Evolutionary conservation across 345 rosid genomes (phyloP), one percentile per base, ranked within the genome.

Genomic region (Pistacia integerrima): DNA sequence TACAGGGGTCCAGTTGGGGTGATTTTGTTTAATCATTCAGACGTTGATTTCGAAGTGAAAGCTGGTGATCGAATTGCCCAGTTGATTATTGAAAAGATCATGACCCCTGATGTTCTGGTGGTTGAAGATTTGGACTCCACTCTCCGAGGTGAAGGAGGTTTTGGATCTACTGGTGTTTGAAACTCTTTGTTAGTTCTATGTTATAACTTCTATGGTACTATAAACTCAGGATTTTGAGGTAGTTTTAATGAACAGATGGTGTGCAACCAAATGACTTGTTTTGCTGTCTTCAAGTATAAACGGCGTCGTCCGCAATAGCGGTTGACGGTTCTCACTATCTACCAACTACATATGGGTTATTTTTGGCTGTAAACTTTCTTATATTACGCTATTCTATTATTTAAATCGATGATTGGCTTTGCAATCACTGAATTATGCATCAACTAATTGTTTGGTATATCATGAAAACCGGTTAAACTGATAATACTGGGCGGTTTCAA

Each of bases 1-100:
- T 93, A 89, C 81, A 79, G 93, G 64, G 98, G 93, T n/a, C 90
- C 93, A 1, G 89, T 90, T 17, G 91, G 93, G 67, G 93, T 93
- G 60, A 86, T 93, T 49, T 57, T 93, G 87, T 91, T 89, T 78
- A 91, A 91, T 52, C 85, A 89, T 16, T 88, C 93, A 0, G 92
- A 93, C 66, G 85, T 73, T 17, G 94, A 87, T 46, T 91, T 91
- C 52, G 88, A 87, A 30, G 93, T 92, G 68, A 88, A 88, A 52
- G 68, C 17, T 5, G 97, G 98, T 1, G 95, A 92, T 64, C 76
- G 97, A 22, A 81, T 88, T 38, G 96, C 97, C 0, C 99, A 92
- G 81, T 35, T 95, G 82, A 84, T 95, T 0, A 75, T 95, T 5
- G 91, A 95, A 91, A 88, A 78, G 86, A 95, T 95, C 22, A 41